Percentiles rank a stretch among this genome's conserved stretches.
Evolutionary conservation across 225 moss, liverwort and hornwort species (phyloP).

Genomic region (Pleurozium schreberi): DNA sequence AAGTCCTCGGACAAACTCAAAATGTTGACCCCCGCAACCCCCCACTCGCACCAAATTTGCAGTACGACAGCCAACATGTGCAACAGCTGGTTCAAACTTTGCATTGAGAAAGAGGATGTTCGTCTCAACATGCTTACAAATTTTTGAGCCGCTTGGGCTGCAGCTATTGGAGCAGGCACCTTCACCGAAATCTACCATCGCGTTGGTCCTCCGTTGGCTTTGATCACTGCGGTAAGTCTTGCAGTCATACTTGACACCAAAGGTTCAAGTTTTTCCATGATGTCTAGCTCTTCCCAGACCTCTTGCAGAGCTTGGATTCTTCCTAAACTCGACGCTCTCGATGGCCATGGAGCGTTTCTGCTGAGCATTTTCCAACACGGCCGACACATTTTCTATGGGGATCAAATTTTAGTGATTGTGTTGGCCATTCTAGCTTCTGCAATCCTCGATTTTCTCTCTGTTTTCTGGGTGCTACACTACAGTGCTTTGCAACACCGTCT

Average conservation of each 20-base stretch:
- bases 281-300: no score
- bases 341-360: background rate
- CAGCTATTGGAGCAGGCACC: background rate
- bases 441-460: background rate
- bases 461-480: background rate
- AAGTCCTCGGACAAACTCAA: background rate
- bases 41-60: no score
- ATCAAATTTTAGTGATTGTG: background rate
- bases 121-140: background rate
- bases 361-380: background rate
- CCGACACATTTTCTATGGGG: background rate
- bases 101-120: background rate
- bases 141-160: background rate
- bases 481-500: background rate
- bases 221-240: no score
- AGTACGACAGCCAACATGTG: background rate
- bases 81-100: background rate
- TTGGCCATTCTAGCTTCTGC: background rate
- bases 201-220: no score
- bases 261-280: no score
- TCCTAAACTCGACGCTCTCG: background rate
- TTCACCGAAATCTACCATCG: background rate
- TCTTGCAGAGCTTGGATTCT: no score
- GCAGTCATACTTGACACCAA: background rate
- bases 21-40: background rate